Conservation (phyloP, 306 rosid genomes). For the Glycine latifolia region DNA sequence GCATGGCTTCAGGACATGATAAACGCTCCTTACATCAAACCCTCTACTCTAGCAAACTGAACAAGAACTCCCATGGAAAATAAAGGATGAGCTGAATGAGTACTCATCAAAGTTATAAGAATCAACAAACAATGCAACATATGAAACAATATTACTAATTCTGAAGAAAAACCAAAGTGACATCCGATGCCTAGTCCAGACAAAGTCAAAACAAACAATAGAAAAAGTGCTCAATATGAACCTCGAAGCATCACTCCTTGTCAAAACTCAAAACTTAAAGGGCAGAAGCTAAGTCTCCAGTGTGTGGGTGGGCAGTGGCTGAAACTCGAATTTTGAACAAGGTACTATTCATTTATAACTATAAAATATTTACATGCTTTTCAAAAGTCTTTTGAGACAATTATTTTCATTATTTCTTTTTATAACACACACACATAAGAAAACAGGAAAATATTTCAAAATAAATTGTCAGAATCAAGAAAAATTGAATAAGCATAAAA, state of each 20-base stretch:
- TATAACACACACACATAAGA: neutral
- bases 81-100: neutral
- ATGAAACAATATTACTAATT: neutral
- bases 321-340: neutral
- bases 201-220: too few species aligned
- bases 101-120: neutral
- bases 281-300: neutral
- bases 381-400: neutral
- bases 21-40: neutral
- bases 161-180: neutral
- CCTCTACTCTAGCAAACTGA: neutral
- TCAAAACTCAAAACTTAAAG: neutral
- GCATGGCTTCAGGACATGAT: neutral
- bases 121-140: neutral
- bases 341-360: neutral
- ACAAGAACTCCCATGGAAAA: constrained; percentile 2
- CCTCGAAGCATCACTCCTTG: too few species aligned
- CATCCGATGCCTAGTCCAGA: neutral
- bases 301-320: neutral
- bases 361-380: neutral
- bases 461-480: constrained; percentile 20
- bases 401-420: neutral
- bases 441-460: constrained; percentile 5
- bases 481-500: constrained; percentile 27
- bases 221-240: too few species aligned